Conservation (phyloP, 176 grass and related monocot genomes). For the sorghum (Sorghum bicolor) region DNA sequence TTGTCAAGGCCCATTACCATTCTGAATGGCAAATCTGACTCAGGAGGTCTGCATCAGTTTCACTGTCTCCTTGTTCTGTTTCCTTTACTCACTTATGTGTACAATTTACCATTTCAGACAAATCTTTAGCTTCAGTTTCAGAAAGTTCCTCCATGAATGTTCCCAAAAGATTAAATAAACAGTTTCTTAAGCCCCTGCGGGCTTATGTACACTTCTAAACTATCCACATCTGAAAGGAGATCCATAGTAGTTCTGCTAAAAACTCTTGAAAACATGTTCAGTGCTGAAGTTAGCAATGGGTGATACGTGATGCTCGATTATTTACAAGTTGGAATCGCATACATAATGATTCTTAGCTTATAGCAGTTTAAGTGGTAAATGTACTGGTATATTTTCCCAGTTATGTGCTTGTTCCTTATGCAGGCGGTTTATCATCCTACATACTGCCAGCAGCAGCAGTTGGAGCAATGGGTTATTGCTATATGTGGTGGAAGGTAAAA, state of each 20-base stretch:
- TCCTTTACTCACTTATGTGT: not conserved
- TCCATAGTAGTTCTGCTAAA: not conserved
- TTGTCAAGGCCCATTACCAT: constrained; percentile 81
- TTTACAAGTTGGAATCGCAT: not conserved
- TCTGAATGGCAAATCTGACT: constrained; percentile 62
- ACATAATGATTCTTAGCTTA: constrained; percentile 2
- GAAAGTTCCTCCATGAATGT: constrained; percentile 7
- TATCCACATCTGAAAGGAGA: not conserved
- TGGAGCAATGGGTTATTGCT: constrained; percentile 94
- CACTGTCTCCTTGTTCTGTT: not conserved
- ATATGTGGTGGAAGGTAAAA: constrained; percentile 97
- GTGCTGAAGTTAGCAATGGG: not conserved
- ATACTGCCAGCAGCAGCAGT: constrained; percentile 87
- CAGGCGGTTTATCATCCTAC: constrained; percentile 75
- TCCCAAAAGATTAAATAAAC: not conserved
- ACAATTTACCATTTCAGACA: not conserved
- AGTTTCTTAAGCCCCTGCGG: not conserved
- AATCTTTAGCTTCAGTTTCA: constrained; percentile 13
- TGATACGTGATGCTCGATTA: not conserved
- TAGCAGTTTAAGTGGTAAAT: not conserved
- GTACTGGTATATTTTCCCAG: constrained; percentile 3
- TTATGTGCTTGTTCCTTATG: constrained; percentile 9
- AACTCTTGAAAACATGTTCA: constrained; percentile 18
- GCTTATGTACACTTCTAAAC: not conserved
- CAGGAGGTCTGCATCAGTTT: constrained; percentile 52